Conservation (phyloP, 2,329 filamentous ascomycete genomes). For the Tolypocladium amazonense region DNA sequence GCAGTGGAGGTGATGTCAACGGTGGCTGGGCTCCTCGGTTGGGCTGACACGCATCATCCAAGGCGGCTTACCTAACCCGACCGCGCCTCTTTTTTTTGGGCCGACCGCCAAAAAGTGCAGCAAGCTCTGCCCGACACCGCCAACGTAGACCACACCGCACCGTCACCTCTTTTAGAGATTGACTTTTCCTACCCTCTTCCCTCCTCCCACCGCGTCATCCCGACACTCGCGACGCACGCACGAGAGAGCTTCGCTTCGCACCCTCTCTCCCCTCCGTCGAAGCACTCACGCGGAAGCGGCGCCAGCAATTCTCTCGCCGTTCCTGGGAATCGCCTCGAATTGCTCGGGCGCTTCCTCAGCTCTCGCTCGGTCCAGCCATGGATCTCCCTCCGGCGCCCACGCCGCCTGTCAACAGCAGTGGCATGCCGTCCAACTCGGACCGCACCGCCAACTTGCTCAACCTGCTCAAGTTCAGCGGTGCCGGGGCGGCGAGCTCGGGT, state of each 20-base stretch:
- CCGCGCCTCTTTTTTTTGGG: not conserved
- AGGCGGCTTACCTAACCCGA: not conserved
- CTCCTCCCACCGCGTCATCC: not conserved
- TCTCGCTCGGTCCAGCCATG: conserved; percentile 15
- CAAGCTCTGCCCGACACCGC: not conserved
- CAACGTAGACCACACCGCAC: not conserved
- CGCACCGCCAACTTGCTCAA: conserved; percentile 48
- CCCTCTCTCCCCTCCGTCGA: not conserved
- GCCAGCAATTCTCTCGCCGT: not conserved
- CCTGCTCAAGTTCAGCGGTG: conserved; percentile 48
- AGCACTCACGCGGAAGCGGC: not conserved
- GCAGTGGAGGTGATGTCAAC: not conserved
- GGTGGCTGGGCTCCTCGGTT: not conserved
- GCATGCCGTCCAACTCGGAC: conserved; percentile 28
- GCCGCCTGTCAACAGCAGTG: conserved; percentile 29
- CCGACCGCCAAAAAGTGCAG: not conserved
- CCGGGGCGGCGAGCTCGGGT: conserved; percentile 16
- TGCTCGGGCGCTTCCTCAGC: not conserved
- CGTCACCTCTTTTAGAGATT: not conserved
- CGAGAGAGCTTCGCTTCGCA: not conserved
- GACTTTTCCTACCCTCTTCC: not conserved
- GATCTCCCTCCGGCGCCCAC: conserved; percentile 42
- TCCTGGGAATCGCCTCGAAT: not conserved
- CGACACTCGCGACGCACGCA: not conserved
- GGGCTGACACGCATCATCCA: conserved; percentile 1